Base-by-base conservation (phyloP, 768 basidiomycete genomes). In the Rhodotorula babjevae region DNA sequence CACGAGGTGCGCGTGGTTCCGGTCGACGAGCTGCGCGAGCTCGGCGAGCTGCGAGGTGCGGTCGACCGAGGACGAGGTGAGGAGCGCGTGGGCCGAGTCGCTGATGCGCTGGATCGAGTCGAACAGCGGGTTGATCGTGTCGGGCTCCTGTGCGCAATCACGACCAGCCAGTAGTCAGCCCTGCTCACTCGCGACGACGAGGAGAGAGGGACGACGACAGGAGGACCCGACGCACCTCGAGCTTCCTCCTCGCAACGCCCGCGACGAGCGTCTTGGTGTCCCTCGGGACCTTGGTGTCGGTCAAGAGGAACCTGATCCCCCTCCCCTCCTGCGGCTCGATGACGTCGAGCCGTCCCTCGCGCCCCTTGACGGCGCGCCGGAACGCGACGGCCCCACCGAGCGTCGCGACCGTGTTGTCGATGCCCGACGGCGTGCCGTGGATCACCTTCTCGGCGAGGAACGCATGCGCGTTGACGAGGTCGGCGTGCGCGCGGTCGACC, bases 341-440 rank as follows among this genome's bases (percentile, higher is more conserved):
- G 80, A 92, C 88, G 88, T 40, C 33, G 40, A 97, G 90, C 46
- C 91, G 90, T 80, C 87, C 82, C 84, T 87, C 78, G 63, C 85
- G 87, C 73, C 89, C 70, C 90, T 71, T 73, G 49, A 71, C 88
- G 76, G 91, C 84, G 67, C 90, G 87, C 27, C 89, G 91, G 82
- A 95, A 99, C 29, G 89, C 87, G 75, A 98, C 84, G 40, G 93
- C 96, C 61, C 95, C 95, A 29, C 96, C 96, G 78, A 89, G 90
- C 1, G 93, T 90, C 25, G 91, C 86, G 49, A 97, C 92, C 29
- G 93, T 90, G 81, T 99, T 98, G 80, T 99, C 96, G 33, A 99
- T 90, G 16, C 96, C 96, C 77, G 92, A 95, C 6, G 96, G 96
- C 78, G 90, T 98, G 1, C 96, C 96, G 80, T 99, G 96, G 63